phyloP scores from a whole-genome alignment of 1,139 yeast species.

The Yamadazyma sp. region DNA sequence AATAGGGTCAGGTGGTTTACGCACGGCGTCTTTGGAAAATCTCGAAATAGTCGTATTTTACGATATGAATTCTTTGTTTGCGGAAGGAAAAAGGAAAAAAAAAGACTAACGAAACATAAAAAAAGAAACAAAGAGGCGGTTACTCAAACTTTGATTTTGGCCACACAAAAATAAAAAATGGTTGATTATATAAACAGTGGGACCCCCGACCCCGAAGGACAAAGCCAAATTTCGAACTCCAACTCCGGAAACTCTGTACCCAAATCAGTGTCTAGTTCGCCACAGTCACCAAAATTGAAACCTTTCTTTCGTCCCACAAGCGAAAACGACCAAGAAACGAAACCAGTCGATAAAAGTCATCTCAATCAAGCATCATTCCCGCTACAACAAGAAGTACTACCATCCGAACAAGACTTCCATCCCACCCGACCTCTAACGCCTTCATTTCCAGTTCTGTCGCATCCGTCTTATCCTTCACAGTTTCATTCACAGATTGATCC shows the following conservation, averaged over 20 bases:
- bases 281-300: too few species aligned
- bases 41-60: constrained; percentile 2
- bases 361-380: not conserved
- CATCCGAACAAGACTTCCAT: not conserved
- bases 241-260: too few species aligned
- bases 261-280: too few species aligned
- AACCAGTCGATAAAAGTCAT: too few species aligned
- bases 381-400: not conserved
- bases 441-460: constrained; percentile 1
- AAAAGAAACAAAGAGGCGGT: constrained; percentile 5
- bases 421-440: not conserved
- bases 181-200: not conserved
- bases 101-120: not conserved
- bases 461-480: too few species aligned
- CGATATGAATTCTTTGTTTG: not conserved
- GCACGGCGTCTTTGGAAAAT: not conserved
- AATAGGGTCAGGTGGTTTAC: not conserved
- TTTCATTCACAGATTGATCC: constrained; percentile 1
- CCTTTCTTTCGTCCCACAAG: too few species aligned
- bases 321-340: too few species aligned
- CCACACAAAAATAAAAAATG: not conserved
- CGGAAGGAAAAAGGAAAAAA: not conserved
- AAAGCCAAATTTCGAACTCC: not conserved
- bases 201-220: not conserved
- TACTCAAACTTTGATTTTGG: not conserved